phyloP scores from a whole-genome alignment of 2,329 filamentous ascomycete species.

The Curvularia hawaiiensis region DNA sequence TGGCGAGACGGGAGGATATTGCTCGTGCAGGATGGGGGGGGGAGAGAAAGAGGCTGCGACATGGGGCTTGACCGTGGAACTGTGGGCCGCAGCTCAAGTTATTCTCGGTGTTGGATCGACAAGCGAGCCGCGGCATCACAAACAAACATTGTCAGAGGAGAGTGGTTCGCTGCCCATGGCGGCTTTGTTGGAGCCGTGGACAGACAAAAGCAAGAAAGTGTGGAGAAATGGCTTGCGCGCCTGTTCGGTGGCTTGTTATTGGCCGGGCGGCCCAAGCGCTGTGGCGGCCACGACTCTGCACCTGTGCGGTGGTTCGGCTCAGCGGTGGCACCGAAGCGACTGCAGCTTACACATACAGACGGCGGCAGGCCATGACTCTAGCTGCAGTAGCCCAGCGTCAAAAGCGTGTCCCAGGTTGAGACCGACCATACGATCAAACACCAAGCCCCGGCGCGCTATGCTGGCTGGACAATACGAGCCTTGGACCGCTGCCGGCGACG shows the following conservation, averaged over 20 bases:
- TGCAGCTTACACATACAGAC: slow-evolving; percentile 2
- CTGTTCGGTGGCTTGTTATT: not conserved
- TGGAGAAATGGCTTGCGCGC: slow-evolving; percentile 2
- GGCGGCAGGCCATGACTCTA: slow-evolving; percentile 11
- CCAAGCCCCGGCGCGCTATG: not conserved
- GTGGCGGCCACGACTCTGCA: slow-evolving; percentile 1
- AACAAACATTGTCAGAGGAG: slow-evolving; percentile 12
- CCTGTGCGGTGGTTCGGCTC: slow-evolving; percentile 8
- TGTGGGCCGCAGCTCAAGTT: not conserved
- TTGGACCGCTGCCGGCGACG: not conserved
- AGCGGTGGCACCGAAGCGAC: slow-evolving; percentile 6
- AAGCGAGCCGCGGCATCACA: slow-evolving; percentile 10
- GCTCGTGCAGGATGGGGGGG: not conserved
- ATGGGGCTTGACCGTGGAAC: not conserved
- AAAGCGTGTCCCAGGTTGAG: not conserved
- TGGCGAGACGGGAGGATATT: slow-evolving; percentile 10
- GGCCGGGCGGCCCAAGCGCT: slow-evolving; percentile 6
- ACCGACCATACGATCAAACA: not conserved
- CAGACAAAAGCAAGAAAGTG: not conserved
- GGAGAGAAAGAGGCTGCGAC: not conserved
- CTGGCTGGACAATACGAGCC: not conserved
- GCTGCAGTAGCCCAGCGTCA: slow-evolving; percentile 20
- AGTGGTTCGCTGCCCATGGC: slow-evolving; percentile 1
- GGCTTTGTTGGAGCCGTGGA: not conserved
- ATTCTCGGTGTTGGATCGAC: not conserved